phyloP scores from a whole-genome alignment of 164 flowering plant genomes.

The Macadamia tetraphylla region DNA sequence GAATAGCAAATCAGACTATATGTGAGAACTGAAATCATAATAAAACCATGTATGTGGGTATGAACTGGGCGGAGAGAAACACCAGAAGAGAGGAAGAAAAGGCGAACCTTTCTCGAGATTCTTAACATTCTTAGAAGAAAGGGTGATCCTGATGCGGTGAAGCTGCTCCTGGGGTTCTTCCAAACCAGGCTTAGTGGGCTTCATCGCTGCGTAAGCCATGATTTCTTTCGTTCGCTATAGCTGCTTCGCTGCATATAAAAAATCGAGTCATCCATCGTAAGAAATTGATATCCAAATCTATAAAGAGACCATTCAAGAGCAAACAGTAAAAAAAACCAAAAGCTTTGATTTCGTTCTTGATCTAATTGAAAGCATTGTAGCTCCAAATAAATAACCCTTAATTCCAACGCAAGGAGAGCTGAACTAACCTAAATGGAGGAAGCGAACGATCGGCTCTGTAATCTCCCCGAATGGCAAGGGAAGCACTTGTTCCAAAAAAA shows the following conservation, averaged over 20 bases:
- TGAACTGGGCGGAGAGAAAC: background rate
- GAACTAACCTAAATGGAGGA: background rate
- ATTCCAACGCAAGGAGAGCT: background rate
- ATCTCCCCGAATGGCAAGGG: no score
- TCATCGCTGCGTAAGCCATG: constrained; percentile 48
- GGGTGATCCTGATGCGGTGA: constrained; percentile 76
- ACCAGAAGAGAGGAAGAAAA: no score
- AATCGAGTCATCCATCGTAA: background rate
- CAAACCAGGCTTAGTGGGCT: constrained; percentile 61
- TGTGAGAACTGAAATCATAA: background rate
- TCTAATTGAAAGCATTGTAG: no score
- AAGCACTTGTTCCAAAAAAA: background rate
- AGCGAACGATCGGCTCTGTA: background rate
- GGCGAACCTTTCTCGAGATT: constrained; percentile 67
- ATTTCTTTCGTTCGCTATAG: background rate
- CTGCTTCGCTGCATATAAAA: background rate
- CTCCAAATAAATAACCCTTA: no score
- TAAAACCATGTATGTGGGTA: background rate
- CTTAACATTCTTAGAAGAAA: constrained; percentile 72
- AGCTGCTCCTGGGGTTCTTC: constrained; percentile 53
- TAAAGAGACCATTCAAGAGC: no score
- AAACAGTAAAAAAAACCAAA: no score
- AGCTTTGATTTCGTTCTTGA: no score
- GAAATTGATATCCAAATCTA: no score
- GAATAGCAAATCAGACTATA: background rate